phyloP scores from a whole-genome alignment of 192 early-diverging fungal species.

The Rhizoclosmatium sp. region DNA sequence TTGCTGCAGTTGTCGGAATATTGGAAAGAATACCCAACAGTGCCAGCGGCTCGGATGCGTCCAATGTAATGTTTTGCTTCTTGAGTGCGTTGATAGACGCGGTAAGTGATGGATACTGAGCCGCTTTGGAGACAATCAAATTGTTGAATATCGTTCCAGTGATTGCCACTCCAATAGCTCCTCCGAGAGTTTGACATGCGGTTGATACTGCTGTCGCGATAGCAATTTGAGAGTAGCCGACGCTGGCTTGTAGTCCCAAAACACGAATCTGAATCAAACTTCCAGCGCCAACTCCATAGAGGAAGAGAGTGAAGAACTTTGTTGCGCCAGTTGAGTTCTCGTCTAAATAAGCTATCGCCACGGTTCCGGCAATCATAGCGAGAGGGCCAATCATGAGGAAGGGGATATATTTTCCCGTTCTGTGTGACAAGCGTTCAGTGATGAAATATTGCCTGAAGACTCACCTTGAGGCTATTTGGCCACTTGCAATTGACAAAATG shows the following conservation, averaged over 20 bases:
- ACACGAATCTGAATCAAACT: conserved; percentile 76
- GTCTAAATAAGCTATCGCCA: neutral
- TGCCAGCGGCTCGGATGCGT: conserved; percentile 2
- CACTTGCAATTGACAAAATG: conserved; percentile 68
- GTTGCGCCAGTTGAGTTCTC: conserved; percentile 52
- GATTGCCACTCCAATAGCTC: conserved; percentile 26
- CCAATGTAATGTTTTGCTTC: neutral
- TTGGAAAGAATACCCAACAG: conserved; percentile 7
- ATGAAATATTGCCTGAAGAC: too few relatives aligned
- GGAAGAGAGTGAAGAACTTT: conserved; percentile 69
- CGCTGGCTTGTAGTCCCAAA: conserved; percentile 75
- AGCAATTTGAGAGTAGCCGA: conserved; percentile 71
- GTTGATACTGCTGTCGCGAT: conserved; percentile 73
- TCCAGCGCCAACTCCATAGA: conserved; percentile 81
- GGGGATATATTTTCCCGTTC: conserved; percentile 15
- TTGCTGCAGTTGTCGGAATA: neutral
- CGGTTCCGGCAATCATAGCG: neutral
- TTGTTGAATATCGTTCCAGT: conserved; percentile 39
- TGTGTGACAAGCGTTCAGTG: too few relatives aligned
- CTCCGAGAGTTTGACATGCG: conserved; percentile 68
- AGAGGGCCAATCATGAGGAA: conserved; percentile 31
- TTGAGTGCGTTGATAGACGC: neutral
- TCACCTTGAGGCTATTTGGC: conserved; percentile 61
- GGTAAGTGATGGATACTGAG: conserved; percentile 1
- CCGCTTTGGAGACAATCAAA: conserved; percentile 47